Evolutionary conservation across 345 rosid genomes (phyloP).

Genomic region (Leavenworthia alabamica): DNA sequence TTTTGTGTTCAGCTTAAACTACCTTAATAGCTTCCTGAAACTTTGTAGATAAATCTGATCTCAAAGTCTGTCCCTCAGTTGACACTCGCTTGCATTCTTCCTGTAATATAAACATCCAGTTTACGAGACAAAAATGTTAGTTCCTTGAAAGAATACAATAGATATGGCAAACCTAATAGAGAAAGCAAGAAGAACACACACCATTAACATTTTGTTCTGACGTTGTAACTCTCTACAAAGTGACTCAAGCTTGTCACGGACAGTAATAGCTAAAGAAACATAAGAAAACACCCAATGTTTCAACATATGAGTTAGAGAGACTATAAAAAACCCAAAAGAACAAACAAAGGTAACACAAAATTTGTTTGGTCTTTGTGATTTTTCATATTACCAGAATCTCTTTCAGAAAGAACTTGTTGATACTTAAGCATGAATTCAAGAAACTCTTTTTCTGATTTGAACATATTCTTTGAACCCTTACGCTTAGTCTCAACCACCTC

Average conservation of each 20-base stretch:
- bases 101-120: constrained; percentile 37
- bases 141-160: not conserved
- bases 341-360: not conserved
- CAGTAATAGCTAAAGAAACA: constrained; percentile 40
- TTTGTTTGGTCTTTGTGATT: not conserved
- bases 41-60: constrained; percentile 79
- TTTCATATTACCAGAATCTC: constrained; percentile 58
- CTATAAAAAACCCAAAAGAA: not conserved
- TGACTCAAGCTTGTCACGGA: constrained; percentile 88
- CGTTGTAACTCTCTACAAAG: constrained; percentile 90
- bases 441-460: constrained; percentile 77
- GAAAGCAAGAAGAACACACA: constrained; percentile 19
- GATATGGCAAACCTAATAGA: not conserved
- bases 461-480: constrained; percentile 54
- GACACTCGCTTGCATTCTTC: constrained; percentile 93
- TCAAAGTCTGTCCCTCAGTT: constrained; percentile 77
- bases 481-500: constrained; percentile 63
- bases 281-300: no score
- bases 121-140: not conserved
- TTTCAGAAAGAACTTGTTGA: constrained; percentile 84
- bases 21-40: constrained; percentile 96
- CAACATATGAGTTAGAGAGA: not conserved
- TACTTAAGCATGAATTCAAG: constrained; percentile 76
- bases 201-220: constrained; percentile 92
- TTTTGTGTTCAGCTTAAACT: not conserved